Base-by-base conservation (phyloP, 176 grass and related monocot species). In the Musa beccarii region DNA sequence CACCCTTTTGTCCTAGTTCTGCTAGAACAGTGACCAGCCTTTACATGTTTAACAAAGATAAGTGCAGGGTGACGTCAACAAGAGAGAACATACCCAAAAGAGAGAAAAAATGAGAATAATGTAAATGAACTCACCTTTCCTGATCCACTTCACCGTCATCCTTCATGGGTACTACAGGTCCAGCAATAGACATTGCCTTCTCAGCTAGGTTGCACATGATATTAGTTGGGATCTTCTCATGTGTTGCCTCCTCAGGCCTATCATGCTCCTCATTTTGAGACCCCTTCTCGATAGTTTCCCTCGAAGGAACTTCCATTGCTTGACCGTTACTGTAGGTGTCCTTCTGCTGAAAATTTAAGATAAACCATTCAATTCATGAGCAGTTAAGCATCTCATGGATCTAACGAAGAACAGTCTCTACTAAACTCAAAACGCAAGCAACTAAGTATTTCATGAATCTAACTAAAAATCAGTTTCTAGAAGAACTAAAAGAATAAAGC, bases 161-260 rank as follows among this genome's bases (percentile, higher is more conserved):
- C 82, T 85, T 97, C 59, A 84, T 97, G 65, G 94, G 94, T 66
- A 97, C 90, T 63, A 91, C 94, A 1, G 94, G 90, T 67, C 82
- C 86, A 68, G 94, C 94, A 52, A 97, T 82, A 87, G 94, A 97
- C 75, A 97, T 81, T 59, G 94, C 94, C 86, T 93, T 97, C 83
- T 93, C 94, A 78, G 94, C 86, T 78, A 97, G 81, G 85, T 75
- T 91, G 78, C 79, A 89, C 66, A 97, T 63, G 49, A 97, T 82
- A 79, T 64, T 90, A 78, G 79, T 78, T 63, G 85, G 81, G 11
- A 68, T 85, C 74, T 97, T 93, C 79, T 87, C 80, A 71, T 80
- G 80, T 75, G 68, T 52, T 79, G 82, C 81, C 81, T 87, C 90
- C 2, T 79, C 83, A 69, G 72, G 29, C 76, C 83, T 72, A 22